Evolutionary conservation across 768 basidiomycete species (phyloP).

Genomic region (Lactarius deliciosus): DNA sequence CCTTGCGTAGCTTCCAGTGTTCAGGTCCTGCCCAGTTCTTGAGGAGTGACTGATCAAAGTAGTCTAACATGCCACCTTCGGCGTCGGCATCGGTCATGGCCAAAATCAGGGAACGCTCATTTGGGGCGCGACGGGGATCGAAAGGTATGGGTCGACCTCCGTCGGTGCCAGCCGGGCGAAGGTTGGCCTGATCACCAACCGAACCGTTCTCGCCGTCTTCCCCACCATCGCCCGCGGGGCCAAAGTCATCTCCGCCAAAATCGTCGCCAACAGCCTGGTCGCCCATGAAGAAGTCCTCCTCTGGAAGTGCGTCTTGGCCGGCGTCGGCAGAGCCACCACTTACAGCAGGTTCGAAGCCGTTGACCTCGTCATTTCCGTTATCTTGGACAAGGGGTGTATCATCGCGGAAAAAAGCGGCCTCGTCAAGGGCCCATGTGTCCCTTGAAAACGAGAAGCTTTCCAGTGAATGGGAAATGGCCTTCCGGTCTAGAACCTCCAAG

Average conservation of each 20-base stretch:
- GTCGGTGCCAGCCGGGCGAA: conserved; percentile 46
- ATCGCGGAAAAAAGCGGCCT: conserved; percentile 58
- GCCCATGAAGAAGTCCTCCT: conserved; percentile 69
- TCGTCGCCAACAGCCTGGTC: conserved; percentile 56
- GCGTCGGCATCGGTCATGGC: conserved; percentile 73
- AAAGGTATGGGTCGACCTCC: conserved; percentile 69
- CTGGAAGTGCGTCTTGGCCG: conserved; percentile 37
- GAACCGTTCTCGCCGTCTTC: conserved; percentile 46
- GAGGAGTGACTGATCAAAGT: conserved; percentile 82
- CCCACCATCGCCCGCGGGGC: conserved; percentile 30
- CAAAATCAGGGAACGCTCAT: conserved; percentile 79
- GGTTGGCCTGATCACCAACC: conserved; percentile 40
- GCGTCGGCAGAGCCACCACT: conserved; percentile 43
- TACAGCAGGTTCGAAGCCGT: conserved; percentile 39
- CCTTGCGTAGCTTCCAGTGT: conserved; percentile 92
- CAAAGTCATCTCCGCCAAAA: conserved; percentile 36
- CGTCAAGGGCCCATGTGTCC: conserved; percentile 60
- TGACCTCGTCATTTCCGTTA: conserved; percentile 44
- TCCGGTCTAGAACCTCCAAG: conserved; percentile 58
- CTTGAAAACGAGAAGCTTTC: conserved; percentile 80
- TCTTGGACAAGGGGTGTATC: conserved; percentile 45
- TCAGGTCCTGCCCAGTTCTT: conserved; percentile 99
- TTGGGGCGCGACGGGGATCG: conserved; percentile 77
- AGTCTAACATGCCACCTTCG: conserved; percentile 72
- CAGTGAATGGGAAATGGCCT: conserved; percentile 79